A percentile compares a stretch with the other conserved stretches of the same genome.
Evolutionary conservation across 1,284 basidiomycete species (phyloP).

Genomic region (Pseudozyma tsukubaensis): DNA sequence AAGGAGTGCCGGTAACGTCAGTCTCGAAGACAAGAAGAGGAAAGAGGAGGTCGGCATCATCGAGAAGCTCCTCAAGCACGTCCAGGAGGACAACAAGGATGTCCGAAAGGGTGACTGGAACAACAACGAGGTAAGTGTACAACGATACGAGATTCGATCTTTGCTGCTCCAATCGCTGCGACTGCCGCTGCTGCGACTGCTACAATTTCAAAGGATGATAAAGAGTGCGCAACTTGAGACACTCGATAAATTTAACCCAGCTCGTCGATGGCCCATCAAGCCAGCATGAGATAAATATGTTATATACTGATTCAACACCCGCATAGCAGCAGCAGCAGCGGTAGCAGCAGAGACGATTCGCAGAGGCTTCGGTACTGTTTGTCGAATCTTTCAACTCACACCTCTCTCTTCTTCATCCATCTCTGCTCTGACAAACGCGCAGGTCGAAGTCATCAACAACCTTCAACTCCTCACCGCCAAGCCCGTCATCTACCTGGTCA

Average conservation of each 20-base stretch:
- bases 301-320: conserved; percentile 44
- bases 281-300: conserved; percentile 63
- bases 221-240: conserved; percentile 74
- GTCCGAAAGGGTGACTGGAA: conserved; percentile 93
- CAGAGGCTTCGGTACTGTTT: no score
- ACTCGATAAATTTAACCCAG: conserved; percentile 78
- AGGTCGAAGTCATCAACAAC: conserved; percentile 96
- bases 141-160: neutral
- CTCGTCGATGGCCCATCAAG: conserved; percentile 76
- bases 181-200: neutral
- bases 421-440: conserved; percentile 9
- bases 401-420: neutral
- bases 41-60: conserved; percentile 88
- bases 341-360: conserved; percentile 2
- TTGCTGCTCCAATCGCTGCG: no score
- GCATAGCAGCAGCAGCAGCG: conserved; percentile 7
- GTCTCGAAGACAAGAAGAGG: conserved; percentile 91
- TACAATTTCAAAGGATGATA: conserved; percentile 74
- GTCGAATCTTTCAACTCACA: no score
- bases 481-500: conserved; percentile 97
- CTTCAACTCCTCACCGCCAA: conserved; percentile 94
- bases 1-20: conserved; percentile 74
- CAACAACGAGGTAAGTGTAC: conserved; percentile 88
- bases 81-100: conserved; percentile 88
- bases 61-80: conserved; percentile 86